Evolutionary conservation across 176 grass and related monocot species (phyloP).

Genomic region (Hyparrhenia diplandra): DNA sequence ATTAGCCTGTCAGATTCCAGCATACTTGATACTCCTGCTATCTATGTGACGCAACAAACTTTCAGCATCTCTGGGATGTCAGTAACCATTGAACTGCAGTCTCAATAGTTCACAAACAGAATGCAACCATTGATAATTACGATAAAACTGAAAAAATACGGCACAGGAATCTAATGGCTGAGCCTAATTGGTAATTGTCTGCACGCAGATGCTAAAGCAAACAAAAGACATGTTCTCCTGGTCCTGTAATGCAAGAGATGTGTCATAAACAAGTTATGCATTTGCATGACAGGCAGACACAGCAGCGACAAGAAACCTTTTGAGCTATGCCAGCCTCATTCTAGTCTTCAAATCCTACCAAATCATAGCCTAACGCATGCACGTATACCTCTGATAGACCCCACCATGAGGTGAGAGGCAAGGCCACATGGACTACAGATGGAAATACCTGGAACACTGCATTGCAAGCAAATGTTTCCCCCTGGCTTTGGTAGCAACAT

Average conservation of each 20-base stretch:
- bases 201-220: constrained; percentile 32
- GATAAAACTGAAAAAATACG: background rate
- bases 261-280: constrained; percentile 33
- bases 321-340: constrained; percentile 52
- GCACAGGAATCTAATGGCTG: constrained; percentile 5
- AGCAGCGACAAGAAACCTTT: constrained; percentile 42
- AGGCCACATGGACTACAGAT: constrained; percentile 58
- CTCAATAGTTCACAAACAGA: background rate
- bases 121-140: background rate
- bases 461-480: constrained; percentile 48
- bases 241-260: too few species aligned
- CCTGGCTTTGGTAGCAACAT: constrained; percentile 47
- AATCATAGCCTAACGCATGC: constrained; percentile 33
- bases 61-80: background rate
- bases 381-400: constrained; percentile 26
- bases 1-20: constrained; percentile 4
- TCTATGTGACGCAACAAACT: background rate
- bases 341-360: constrained; percentile 34
- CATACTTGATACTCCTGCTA: background rate
- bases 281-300: constrained; percentile 44
- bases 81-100: background rate
- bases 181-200: background rate
- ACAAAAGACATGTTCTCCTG: constrained; percentile 49
- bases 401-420: constrained; percentile 44
- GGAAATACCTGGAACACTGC: constrained; percentile 57